Percentiles rank a stretch among this genome's conserved stretches.
Conservation (phyloP, 352 stramenopile species). For the Phytophthora constricta region DNA sequence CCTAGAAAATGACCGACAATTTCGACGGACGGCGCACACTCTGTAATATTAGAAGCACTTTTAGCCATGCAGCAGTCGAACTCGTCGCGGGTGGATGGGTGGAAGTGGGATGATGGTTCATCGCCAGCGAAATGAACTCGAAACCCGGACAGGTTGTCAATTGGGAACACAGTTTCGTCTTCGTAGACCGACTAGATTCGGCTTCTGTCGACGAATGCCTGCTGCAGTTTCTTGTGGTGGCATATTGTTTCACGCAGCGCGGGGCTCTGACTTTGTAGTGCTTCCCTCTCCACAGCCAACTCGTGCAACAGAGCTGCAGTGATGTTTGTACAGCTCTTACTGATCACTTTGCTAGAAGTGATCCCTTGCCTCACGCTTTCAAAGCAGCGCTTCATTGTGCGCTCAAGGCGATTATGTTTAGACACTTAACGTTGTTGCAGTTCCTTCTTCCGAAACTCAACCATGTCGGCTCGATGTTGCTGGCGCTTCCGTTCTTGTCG, state of each 20-base stretch:
- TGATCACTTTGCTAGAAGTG: no score
- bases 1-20: not conserved
- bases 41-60: not conserved
- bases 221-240: no score
- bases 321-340: no score
- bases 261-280: no score
- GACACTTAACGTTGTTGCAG: conserved; percentile 26
- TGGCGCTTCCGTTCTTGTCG: conserved; percentile 38
- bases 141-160: not conserved
- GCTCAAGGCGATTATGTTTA: conserved; percentile 29
- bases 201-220: no score
- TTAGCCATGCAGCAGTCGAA: not conserved
- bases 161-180: no score
- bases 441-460: conserved; percentile 41
- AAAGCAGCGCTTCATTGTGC: not conserved
- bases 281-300: no score
- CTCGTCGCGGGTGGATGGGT: not conserved
- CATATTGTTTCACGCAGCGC: no score
- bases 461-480: conserved; percentile 44
- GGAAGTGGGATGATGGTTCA: not conserved
- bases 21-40: not conserved
- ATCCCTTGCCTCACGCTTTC: not conserved
- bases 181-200: no score
- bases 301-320: no score
- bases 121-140: not conserved